Evolutionary conservation across 2,329 filamentous ascomycete genomes (phyloP).

Genomic region (Penicillium sp.): DNA sequence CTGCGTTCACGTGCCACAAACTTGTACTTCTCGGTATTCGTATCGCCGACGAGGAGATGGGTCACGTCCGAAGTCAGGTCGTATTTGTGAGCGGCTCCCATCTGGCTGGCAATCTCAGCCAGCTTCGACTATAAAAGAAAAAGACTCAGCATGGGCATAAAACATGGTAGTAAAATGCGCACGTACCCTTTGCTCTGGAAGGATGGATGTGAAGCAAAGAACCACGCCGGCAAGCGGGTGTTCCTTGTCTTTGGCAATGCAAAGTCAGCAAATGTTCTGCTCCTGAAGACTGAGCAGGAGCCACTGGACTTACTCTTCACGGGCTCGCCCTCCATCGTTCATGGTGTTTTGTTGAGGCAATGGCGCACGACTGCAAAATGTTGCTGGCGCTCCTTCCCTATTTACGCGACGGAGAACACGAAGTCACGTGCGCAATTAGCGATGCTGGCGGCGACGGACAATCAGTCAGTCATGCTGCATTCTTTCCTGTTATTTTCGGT

Average conservation of each 20-base stretch:
- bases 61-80: conserved; percentile 96
- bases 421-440: conserved; percentile 5
- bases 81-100: conserved; percentile 82
- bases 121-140: conserved; percentile 33
- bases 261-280: conserved; percentile 17
- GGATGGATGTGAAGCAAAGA: conserved; percentile 83
- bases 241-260: conserved; percentile 47
- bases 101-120: conserved; percentile 58
- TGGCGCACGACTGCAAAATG: neutral
- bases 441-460: neutral
- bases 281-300: neutral
- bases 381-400: neutral
- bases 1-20: conserved; percentile 87
- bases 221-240: conserved; percentile 67
- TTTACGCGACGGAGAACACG: conserved; percentile 8
- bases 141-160: conserved; percentile 12
- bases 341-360: conserved; percentile 25
- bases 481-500: neutral
- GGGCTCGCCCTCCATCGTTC: conserved; percentile 38
- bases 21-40: conserved; percentile 88
- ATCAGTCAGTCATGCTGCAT: neutral
- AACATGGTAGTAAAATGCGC: conserved; percentile 6
- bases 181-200: conserved; percentile 70
- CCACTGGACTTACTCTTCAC: conserved; percentile 28
- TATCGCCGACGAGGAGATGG: conserved; percentile 85